These are phyloP conservation scores for Corymbia calophylla DNA, from an alignment of 441 rosid species.

Conservation along the genomic window DNA sequence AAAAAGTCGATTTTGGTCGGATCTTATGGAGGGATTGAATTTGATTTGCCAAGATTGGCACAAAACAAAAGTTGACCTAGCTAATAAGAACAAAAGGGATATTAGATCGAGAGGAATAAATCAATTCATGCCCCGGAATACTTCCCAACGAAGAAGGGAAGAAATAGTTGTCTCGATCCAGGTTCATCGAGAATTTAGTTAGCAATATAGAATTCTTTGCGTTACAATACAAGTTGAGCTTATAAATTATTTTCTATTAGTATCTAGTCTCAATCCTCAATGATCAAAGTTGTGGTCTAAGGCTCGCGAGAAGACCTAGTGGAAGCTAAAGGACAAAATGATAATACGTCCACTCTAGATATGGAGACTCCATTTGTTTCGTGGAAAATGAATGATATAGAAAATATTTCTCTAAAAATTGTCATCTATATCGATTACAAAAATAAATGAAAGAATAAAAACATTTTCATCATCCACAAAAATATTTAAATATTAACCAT, in stretches of 20 bases:
- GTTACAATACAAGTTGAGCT: background rate
- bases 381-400: accelerated
- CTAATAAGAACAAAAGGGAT: background rate
- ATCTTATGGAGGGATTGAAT: background rate
- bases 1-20: background rate
- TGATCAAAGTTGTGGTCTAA: background rate
- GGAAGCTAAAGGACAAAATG: background rate
- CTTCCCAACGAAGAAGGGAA: background rate
- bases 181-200: background rate
- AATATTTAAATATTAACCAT: background rate
- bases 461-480: background rate
- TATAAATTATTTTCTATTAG: background rate
- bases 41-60: background rate
- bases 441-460: background rate
- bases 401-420: background rate
- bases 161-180: background rate
- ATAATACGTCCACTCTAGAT: too few species aligned
- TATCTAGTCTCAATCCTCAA: background rate
- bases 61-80: background rate
- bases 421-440: accelerated
- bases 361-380: background rate
- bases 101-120: background rate
- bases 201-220: background rate
- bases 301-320: background rate
- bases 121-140: background rate